A percentile compares a stretch with the other conserved stretches of the same genome.
phyloP scores from a whole-genome alignment of 2,329 filamentous ascomycete genomes.

The Diaporthe citrichinensis region DNA sequence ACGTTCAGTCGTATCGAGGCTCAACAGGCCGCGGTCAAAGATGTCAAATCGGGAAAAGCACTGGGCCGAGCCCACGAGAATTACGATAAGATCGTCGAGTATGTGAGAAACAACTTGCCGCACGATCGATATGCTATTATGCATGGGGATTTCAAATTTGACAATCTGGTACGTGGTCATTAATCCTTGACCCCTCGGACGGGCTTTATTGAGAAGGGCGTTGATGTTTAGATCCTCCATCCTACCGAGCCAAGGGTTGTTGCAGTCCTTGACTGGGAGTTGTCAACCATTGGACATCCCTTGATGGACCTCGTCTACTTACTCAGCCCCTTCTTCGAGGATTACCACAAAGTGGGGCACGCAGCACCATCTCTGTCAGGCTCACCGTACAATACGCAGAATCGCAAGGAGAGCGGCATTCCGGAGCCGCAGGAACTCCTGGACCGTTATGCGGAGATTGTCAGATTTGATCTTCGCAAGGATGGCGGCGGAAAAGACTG shows the following conservation, averaged over 20 bases:
- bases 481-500: not conserved
- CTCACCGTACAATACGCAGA: not conserved
- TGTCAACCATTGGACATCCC: not conserved
- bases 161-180: not conserved
- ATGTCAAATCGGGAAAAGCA: not conserved
- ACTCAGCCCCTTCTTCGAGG: not conserved
- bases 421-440: constrained; percentile 2
- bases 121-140: not conserved
- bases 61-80: not conserved
- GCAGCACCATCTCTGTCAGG: not conserved
- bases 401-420: not conserved
- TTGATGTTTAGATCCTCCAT: not conserved
- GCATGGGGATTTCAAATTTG: not conserved
- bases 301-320: not conserved
- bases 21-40: not conserved
- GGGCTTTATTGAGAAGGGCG: not conserved
- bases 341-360: not conserved
- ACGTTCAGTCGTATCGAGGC: not conserved
- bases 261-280: not conserved
- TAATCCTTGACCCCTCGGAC: not conserved
- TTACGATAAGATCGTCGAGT: not conserved
- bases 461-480: not conserved
- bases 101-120: not conserved
- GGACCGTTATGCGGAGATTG: not conserved
- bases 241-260: not conserved